Base-by-base conservation (phyloP, 2,329 filamentous ascomycete species). In the Berkeleyomyces basicola region DNA sequence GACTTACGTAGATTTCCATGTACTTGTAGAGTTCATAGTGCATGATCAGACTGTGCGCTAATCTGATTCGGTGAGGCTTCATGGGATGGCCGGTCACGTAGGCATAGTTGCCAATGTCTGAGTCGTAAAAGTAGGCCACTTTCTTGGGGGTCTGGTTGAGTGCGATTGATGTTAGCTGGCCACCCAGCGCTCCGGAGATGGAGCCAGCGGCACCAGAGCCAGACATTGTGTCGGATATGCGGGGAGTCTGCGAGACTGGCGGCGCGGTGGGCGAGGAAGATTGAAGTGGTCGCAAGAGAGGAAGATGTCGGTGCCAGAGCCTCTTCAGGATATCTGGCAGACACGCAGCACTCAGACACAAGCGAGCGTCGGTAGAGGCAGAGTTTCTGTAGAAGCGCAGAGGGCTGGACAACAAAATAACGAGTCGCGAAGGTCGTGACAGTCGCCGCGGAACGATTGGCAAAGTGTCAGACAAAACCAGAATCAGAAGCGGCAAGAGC, bases 91-190 rank as follows among this genome's bases (percentile, higher is more conserved):
- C 90, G 66, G 90, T 90, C 64, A 95, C 90, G 71, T 97, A 97
- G 72, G 92, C 91, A 78, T 96, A 97, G 74, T 97, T 97, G 67
- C 92, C 92, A 71, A 97, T 93, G 75, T 97, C 92, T 2, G 89
- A 95, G 72, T 97, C 92, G 80, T 97, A 97, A 74, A 97, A 97
- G 76, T 97, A 97, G 63, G 92, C 92, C 64, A 97, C 89, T 71
- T 92, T 90, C 76, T 93, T 95, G 61, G 77, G 75, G 36, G 77
- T 75, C 59, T 73, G 69, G 64, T 76, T 74, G 66, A 81, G 74
- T 62, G 78, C 78, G 49, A 74, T 72, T 57, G 77, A 75, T 66
- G 78, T 73, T 66, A 77, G 16, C 47, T 64, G 63, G 42, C 63
- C 63, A 57, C 57, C 60, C 23, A 64, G 57, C 6, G 61, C 49